These are phyloP conservation scores for Heliosperma pusillum DNA, from an alignment of 148 eudicot species.

Conservation along the genomic window DNA sequence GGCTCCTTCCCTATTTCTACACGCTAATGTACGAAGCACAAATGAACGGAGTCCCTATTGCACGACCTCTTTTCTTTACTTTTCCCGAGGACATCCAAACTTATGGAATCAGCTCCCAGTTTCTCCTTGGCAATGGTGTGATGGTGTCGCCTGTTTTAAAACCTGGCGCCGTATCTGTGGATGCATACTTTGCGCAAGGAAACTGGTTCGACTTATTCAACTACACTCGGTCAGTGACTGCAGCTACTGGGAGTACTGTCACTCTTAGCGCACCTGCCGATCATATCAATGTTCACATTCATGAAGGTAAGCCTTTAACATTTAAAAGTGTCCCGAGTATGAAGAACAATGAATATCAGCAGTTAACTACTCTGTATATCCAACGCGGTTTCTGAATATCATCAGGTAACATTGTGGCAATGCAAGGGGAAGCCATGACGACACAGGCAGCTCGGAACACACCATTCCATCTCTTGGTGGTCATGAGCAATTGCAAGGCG, in stretches of 20 bases:
- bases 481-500: conserved; percentile 16
- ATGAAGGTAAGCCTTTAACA: conserved; percentile 29
- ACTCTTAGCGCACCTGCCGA: conserved; percentile 37
- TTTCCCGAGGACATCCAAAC: conserved; percentile 39
- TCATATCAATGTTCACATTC: conserved; percentile 47
- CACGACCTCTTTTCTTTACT: conserved; percentile 53
- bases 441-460: conserved; percentile 42
- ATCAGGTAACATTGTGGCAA: conserved; percentile 40
- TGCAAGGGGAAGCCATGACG: conserved; percentile 52
- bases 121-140: conserved; percentile 51
- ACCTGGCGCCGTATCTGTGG: conserved; percentile 29
- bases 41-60: conserved; percentile 41
- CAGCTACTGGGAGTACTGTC: conserved; percentile 23
- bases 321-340: too few species aligned
- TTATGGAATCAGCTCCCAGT: conserved; percentile 40
- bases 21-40: conserved; percentile 54
- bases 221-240: conserved; percentile 34
- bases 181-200: conserved; percentile 45
- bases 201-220: conserved; percentile 53
- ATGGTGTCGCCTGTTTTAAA: conserved; percentile 50
- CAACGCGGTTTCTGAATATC: neutral
- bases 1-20: conserved; percentile 52
- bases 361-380: too few species aligned
- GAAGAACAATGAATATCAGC: too few species aligned
- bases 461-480: conserved; percentile 50